phyloP scores from a whole-genome alignment of 257 asterid species.

The Scutellaria barbata region DNA sequence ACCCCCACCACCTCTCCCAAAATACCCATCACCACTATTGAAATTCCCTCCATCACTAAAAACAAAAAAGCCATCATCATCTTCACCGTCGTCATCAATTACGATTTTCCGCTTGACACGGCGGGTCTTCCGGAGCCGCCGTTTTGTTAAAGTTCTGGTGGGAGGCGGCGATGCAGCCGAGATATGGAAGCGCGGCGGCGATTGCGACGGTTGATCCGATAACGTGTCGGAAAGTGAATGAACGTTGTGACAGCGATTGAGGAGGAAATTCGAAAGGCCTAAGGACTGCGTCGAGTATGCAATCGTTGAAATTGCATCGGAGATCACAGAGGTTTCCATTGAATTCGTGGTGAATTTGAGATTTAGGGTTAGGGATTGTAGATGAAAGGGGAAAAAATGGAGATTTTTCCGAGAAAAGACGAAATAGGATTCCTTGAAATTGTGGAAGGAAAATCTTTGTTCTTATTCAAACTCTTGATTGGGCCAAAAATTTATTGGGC shows the following conservation, averaged over 20 bases:
- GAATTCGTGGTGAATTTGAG: constrained; percentile 18
- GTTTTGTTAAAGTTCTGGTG: constrained; percentile 56
- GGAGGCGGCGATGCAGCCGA: constrained; percentile 65
- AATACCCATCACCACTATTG: constrained; percentile 45
- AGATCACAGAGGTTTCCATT: constrained; percentile 66
- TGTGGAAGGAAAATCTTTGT: constrained; percentile 35
- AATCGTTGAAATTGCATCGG: constrained; percentile 60
- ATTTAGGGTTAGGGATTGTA: constrained; percentile 40
- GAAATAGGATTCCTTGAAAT: constrained; percentile 33
- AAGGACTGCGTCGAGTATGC: constrained; percentile 55
- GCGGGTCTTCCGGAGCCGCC: constrained; percentile 48
- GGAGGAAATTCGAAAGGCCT: constrained; percentile 48
- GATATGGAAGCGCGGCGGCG: constrained; percentile 48
- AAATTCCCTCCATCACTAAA: constrained; percentile 51
- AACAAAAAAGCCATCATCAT: constrained; percentile 38
- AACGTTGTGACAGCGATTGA: constrained; percentile 45
- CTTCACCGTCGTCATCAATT: constrained; percentile 45
- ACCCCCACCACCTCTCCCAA: constrained; percentile 63
- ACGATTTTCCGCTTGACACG: constrained; percentile 57
- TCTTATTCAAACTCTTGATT: background rate
- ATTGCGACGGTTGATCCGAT: constrained; percentile 48
- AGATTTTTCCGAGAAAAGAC: constrained; percentile 38
- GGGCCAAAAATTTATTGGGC: background rate
- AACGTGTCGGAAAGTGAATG: constrained; percentile 48
- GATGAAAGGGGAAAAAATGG: constrained; percentile 30